Percentiles rank a stretch among this genome's conserved stretches.
Evolutionary conservation across 2,329 filamentous ascomycete species (phyloP).

Genomic region (Aspergillus novofumigatus): DNA sequence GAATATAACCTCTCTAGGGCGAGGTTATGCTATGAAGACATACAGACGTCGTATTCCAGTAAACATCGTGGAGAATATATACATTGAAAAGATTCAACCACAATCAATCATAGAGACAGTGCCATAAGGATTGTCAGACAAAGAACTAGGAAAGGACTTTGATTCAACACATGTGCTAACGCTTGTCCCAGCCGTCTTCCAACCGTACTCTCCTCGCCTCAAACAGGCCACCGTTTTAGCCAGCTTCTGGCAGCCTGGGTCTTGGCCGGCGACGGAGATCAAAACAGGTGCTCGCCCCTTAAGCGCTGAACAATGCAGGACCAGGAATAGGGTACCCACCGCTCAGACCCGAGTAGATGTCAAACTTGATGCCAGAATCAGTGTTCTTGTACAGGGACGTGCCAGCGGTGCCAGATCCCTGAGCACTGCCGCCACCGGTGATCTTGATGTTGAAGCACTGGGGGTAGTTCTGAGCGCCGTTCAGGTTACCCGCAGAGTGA

Average conservation of each 20-base stretch:
- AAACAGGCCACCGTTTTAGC: neutral
- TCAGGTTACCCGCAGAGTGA: constrained; percentile 39
- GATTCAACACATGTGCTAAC: neutral
- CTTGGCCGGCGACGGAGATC: neutral
- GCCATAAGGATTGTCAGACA: neutral
- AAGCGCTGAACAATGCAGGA: constrained; percentile 30
- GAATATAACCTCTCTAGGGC: neutral
- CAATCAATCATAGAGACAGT: neutral
- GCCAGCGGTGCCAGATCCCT: constrained; percentile 45
- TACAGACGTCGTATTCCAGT: neutral
- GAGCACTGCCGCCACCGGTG: constrained; percentile 46
- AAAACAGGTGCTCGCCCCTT: neutral
- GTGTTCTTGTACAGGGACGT: constrained; percentile 52
- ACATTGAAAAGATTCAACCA: neutral
- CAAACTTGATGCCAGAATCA: constrained; percentile 55
- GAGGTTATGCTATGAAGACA: neutral
- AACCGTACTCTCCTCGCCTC: neutral
- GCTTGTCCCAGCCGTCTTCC: neutral
- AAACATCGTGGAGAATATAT: neutral
- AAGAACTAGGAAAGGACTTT: neutral
- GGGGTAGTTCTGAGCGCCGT: constrained; percentile 51
- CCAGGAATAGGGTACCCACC: constrained; percentile 47
- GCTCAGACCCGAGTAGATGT: constrained; percentile 49
- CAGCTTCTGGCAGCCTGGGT: neutral
- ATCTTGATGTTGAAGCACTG: constrained; percentile 57